Conservation (phyloP, 208 protist species). For the Naegleria lovaniensis region DNA sequence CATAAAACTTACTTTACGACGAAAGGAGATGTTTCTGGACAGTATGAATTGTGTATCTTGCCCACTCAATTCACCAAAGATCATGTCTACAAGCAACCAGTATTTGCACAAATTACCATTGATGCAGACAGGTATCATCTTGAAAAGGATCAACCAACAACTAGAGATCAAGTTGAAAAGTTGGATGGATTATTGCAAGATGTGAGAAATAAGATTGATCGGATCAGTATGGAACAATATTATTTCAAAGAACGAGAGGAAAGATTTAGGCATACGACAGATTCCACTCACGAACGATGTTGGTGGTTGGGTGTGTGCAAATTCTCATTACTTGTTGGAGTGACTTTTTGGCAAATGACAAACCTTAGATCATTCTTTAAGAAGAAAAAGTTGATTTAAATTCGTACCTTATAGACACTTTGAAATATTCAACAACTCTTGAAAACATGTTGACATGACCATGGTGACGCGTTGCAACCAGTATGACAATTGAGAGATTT, state of each 20-base stretch:
- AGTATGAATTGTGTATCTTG: not conserved
- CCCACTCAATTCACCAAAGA: not conserved
- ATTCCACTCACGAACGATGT: not conserved
- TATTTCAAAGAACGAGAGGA: constrained; percentile 3
- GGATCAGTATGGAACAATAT: not conserved
- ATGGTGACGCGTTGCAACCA: no score
- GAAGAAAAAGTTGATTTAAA: constrained; percentile 4
- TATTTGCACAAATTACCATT: not conserved
- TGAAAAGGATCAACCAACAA: not conserved
- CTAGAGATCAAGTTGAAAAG: not conserved
- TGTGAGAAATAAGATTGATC: not conserved
- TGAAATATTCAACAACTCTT: no score
- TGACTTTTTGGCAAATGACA: not conserved
- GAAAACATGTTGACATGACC: no score
- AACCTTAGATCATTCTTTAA: not conserved
- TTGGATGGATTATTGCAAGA: not conserved
- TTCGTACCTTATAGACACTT: no score
- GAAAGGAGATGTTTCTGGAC: not conserved
- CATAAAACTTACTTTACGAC: not conserved
- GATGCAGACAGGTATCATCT: not conserved
- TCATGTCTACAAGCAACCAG: not conserved
- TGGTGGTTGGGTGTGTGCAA: not conserved
- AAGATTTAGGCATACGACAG: constrained; percentile 6
- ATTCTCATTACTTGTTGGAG: not conserved
- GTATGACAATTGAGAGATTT: no score